phyloP scores from a whole-genome alignment of 331 rosid genomes.

The Cydonia oblonga region DNA sequence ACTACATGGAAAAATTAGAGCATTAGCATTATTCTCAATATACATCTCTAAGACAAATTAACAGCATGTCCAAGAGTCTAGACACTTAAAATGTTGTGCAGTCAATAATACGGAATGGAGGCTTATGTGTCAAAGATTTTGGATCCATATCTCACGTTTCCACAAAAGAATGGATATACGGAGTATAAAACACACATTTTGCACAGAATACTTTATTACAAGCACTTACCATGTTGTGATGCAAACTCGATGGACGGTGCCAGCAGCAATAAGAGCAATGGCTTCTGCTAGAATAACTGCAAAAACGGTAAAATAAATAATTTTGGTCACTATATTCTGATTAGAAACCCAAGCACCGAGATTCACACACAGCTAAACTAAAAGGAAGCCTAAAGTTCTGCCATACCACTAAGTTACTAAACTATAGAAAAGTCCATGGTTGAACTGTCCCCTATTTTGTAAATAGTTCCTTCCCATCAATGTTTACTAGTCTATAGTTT shows the following conservation, averaged over 20 bases:
- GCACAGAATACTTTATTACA: background rate
- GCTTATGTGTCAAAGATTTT: background rate
- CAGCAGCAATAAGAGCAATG: constrained; percentile 52
- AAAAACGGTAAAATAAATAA: background rate
- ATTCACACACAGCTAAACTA: background rate
- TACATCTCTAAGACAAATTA: background rate
- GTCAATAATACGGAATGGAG: background rate
- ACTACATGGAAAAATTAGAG: constrained; percentile 35
- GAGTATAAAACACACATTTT: no score
- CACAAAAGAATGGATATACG: no score
- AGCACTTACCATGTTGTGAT: constrained; percentile 46
- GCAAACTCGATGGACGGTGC: constrained; percentile 73
- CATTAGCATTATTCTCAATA: background rate
- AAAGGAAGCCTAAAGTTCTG: no score
- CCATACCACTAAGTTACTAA: no score
- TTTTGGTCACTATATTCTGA: background rate
- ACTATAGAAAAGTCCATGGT: no score
- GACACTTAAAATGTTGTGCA: background rate
- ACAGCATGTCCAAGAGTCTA: background rate
- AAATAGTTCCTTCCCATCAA: no score
- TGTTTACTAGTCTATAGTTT: no score
- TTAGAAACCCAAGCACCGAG: background rate
- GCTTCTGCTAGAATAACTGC: constrained; percentile 64
- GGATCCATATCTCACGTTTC: background rate
- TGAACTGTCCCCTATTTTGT: no score